A percentile compares a stretch with the other conserved stretches of the same genome.
Evolutionary conservation across 2,329 filamentous ascomycete species (phyloP).

Genomic region (Aspergillus sp.): DNA sequence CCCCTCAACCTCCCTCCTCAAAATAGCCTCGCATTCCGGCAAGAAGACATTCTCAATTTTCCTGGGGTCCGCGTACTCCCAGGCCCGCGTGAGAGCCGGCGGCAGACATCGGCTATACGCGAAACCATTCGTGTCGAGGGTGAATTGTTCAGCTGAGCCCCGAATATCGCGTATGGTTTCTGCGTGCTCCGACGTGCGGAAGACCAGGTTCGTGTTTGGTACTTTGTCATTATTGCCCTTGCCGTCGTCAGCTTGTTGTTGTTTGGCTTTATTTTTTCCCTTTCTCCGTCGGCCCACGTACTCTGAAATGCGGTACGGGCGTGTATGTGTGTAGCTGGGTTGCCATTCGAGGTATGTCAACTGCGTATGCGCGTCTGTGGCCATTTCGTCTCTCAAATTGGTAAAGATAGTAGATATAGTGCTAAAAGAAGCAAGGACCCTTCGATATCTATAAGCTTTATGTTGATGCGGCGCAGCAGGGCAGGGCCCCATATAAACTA

Average conservation of each 20-base stretch:
- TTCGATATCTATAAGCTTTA: too few species aligned
- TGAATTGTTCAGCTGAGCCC: background rate
- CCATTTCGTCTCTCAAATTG: background rate
- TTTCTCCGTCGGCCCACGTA: background rate
- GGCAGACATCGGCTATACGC: background rate
- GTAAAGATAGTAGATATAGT: too few species aligned
- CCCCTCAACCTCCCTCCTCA: constrained; percentile 2
- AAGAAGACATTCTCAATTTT: constrained; percentile 3
- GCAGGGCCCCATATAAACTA: too few species aligned
- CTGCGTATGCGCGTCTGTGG: background rate
- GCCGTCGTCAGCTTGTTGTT: too few species aligned
- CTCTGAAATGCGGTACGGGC: background rate
- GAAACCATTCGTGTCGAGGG: background rate
- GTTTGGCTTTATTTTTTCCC: background rate
- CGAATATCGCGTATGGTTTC: background rate
- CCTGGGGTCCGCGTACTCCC: background rate
- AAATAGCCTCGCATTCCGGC: background rate
- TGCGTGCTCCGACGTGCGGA: background rate
- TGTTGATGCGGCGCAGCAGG: too few species aligned
- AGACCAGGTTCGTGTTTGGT: background rate
- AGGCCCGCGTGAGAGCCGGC: background rate
- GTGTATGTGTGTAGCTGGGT: constrained; percentile 3
- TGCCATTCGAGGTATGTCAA: constrained; percentile 13
- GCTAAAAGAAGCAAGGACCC: too few species aligned
- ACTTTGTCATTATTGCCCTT: too few species aligned